Base-by-base conservation (phyloP, 2,329 filamentous ascomycete genomes). In the Exophiala viscosa region DNA sequence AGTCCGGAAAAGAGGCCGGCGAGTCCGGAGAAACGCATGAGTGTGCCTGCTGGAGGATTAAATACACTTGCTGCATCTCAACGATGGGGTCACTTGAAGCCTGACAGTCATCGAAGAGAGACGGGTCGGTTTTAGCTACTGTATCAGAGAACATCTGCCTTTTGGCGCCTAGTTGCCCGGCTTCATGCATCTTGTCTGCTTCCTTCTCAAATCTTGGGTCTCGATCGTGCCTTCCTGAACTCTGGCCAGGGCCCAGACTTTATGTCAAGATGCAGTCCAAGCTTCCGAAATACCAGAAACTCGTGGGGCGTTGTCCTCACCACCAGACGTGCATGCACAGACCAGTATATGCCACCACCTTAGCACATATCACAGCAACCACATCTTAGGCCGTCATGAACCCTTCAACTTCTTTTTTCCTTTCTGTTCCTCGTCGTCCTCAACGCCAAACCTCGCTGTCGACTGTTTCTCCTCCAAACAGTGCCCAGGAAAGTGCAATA, bases 11-110 rank as follows among this genome's bases (percentile, higher is more conserved):
- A 69, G 54, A 67, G 65, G 33, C 68, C 73, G 46, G 62, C 67
- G 10, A 76, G 72, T 55, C 71, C 72, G 10, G 63, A 73, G 38
- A 76, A 76, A 55, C 65, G 66, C 55, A 71, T 67, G 55, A 75
- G 70, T 54, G 65, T 73, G 18, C 67, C 72, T 20, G 66, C 59
- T 35, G 50, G 46, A 20, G 63, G 64, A 17, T 59, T 66, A 36
- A 72, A 65, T 43, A 65, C 70, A 23, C 55, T 65, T 13, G 62
- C 62, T 8, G 64, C 67, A 33, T 59, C 62, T 35, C 66, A 72
- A 50, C 69, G 69, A 62, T 64, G 65, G 59, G 62, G 63, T 58
- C 67, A 66, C 38, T 47, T 67, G 40, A 55, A 59, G 23, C 45
- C 56, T 11, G 58, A 59, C 43, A 50, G 45, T 23, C 39, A 60